Evolutionary conservation across 2,329 filamentous ascomycete species (phyloP).

Genomic region (Diaporthe sp.): DNA sequence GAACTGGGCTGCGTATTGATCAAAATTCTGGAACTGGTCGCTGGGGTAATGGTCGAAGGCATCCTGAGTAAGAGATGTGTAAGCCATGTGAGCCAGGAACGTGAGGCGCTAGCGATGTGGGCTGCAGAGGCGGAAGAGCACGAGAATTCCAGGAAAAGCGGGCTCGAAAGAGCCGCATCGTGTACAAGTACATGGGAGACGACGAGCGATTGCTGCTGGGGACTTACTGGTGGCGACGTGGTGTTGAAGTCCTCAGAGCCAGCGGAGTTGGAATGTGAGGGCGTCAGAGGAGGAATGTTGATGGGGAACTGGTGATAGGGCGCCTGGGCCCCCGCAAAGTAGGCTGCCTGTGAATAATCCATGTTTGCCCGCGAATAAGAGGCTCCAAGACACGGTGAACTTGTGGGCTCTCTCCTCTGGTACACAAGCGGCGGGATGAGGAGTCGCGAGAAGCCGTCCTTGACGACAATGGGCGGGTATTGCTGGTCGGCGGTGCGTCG

Average conservation of each 20-base stretch:
- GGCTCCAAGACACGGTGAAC: background rate
- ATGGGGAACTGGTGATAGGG: conserved; percentile 61
- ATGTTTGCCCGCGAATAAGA: conserved; percentile 48
- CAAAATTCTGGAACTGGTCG: conserved; percentile 64
- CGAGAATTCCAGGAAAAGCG: conserved; percentile 40
- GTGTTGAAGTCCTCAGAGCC: conserved; percentile 67
- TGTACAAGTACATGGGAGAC: conserved; percentile 26
- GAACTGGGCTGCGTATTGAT: conserved; percentile 58
- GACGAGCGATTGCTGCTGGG: conserved; percentile 1
- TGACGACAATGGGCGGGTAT: background rate
- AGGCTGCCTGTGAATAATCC: conserved; percentile 67
- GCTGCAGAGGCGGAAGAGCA: conserved; percentile 42
- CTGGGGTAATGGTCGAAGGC: conserved; percentile 61
- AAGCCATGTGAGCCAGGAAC: conserved; percentile 44
- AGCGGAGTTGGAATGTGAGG: conserved; percentile 67
- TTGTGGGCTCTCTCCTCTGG: background rate
- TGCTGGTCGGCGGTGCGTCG: conserved; percentile 10
- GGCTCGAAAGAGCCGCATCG: conserved; percentile 28
- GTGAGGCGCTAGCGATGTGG: conserved; percentile 43
- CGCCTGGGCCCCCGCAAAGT: conserved; percentile 61
- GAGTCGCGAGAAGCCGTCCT: conserved; percentile 7
- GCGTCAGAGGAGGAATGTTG: conserved; percentile 65
- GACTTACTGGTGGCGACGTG: conserved; percentile 68
- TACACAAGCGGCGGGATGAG: background rate
- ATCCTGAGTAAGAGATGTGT: conserved; percentile 59